Percentiles rank a stretch among this genome's conserved stretches.
Evolutionary conservation across 1,139 yeast species (phyloP).

Genomic region (Taphrina communis): DNA sequence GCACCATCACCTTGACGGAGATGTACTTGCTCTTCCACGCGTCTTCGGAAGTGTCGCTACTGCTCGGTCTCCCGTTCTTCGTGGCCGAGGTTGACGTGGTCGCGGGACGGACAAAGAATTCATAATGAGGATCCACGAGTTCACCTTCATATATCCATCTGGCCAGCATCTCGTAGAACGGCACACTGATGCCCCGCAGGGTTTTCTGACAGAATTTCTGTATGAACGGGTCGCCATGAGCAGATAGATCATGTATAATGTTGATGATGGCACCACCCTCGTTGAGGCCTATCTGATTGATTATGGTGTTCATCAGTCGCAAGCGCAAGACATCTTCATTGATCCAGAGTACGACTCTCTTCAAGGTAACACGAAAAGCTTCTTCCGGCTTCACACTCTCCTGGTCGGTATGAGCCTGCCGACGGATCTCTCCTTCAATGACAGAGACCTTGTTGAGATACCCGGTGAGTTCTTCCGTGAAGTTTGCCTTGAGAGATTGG

Average conservation of each 20-base stretch:
- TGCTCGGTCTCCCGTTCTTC: slow-evolving; percentile 37
- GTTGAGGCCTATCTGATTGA: slow-evolving; percentile 53
- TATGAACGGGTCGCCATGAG: slow-evolving; percentile 68
- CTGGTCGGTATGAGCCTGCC: slow-evolving; percentile 44
- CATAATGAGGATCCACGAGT: slow-evolving; percentile 61
- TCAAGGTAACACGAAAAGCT: slow-evolving; percentile 50
- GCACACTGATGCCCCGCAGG: slow-evolving; percentile 60
- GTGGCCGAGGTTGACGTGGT: slow-evolving; percentile 31
- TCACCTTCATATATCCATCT: slow-evolving; percentile 77
- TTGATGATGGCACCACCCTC: slow-evolving; percentile 65
- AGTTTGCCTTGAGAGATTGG: slow-evolving; percentile 66
- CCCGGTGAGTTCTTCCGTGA: slow-evolving; percentile 60
- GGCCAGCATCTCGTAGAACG: slow-evolving; percentile 67
- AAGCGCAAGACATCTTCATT: slow-evolving; percentile 61
- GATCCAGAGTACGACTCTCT: slow-evolving; percentile 57
- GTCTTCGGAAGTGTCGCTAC: slow-evolving; percentile 33
- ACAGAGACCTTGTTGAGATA: slow-evolving; percentile 65
- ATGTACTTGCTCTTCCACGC: slow-evolving; percentile 51
- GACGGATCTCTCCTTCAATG: slow-evolving; percentile 55
- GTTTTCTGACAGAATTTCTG: slow-evolving; percentile 56
- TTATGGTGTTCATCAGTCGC: slow-evolving; percentile 59
- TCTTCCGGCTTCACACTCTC: slow-evolving; percentile 38
- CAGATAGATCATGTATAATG: slow-evolving; percentile 59
- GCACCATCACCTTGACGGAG: slow-evolving; percentile 57
- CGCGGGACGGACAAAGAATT: slow-evolving; percentile 65